phyloP scores from a whole-genome alignment of 768 basidiomycete species.

The Boletus speciosus region DNA sequence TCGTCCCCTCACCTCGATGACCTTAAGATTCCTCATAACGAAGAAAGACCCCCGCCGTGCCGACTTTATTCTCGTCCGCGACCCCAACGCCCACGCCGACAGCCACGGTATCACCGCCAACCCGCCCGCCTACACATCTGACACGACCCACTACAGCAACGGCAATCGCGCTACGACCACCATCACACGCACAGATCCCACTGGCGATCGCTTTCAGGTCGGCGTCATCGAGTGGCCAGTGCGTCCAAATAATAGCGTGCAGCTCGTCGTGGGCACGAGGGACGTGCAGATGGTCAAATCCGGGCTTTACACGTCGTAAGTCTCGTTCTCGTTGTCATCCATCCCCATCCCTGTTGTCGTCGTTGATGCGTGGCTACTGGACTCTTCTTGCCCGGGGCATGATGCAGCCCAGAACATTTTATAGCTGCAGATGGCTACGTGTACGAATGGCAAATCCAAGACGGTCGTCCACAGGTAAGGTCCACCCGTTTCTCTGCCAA shows the following conservation, averaged over 20 bases:
- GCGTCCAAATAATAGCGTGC: neutral
- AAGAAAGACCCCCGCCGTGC: constrained; percentile 26
- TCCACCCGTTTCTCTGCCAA: too few relatives aligned
- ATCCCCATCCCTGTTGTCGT: neutral
- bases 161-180: constrained; percentile 22
- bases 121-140: constrained; percentile 11
- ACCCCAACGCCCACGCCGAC: neutral
- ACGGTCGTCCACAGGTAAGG: constrained; percentile 23
- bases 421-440: constrained; percentile 14
- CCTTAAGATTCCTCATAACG: constrained; percentile 18
- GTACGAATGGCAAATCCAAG: constrained; percentile 30
- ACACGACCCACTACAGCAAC: constrained; percentile 13
- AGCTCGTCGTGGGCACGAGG: constrained; percentile 26
- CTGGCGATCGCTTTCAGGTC: constrained; percentile 24
- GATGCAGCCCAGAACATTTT: constrained; percentile 26
- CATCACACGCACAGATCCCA: constrained; percentile 17
- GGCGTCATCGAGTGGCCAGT: constrained; percentile 31
- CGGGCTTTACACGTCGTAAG: constrained; percentile 23
- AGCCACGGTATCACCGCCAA: neutral
- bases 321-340: neutral
- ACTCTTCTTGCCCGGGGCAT: neutral
- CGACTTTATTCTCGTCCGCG: constrained; percentile 17
- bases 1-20: constrained; percentile 9
- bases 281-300: constrained; percentile 23
- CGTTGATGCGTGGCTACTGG: neutral